Conservation (phyloP, 192 early-diverging fungal genomes). For the Paraglomus occultum region DNA sequence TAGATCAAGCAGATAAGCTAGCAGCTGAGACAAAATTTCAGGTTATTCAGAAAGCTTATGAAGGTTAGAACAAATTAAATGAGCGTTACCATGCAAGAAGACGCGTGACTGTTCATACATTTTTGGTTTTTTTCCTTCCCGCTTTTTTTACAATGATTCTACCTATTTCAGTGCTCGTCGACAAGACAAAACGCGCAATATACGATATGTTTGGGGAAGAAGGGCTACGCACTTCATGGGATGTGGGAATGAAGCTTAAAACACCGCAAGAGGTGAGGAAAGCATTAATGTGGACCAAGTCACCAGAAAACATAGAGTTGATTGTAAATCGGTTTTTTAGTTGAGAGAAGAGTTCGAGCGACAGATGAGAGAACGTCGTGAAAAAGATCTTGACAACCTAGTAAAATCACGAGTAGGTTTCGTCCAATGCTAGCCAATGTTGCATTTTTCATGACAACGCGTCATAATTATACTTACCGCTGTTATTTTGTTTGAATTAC, state of each 20-base stretch:
- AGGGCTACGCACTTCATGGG: constrained; percentile 63
- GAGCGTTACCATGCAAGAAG: background rate
- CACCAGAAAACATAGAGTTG: background rate
- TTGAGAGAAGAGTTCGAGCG: constrained; percentile 67
- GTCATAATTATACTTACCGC: background rate
- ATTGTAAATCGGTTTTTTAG: constrained; percentile 29
- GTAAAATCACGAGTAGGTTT: constrained; percentile 53
- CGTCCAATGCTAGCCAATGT: background rate
- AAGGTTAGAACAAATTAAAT: constrained; percentile 46
- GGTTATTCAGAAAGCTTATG: constrained; percentile 74
- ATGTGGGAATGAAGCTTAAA: constrained; percentile 66
- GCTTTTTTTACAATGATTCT: constrained; percentile 2
- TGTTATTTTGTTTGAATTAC: background rate
- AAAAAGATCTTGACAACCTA: constrained; percentile 64
- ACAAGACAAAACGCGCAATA: constrained; percentile 71
- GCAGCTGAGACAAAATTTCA: constrained; percentile 76
- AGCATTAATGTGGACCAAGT: background rate
- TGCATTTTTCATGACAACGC: background rate
- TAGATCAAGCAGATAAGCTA: constrained; percentile 52
- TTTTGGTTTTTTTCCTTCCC: background rate
- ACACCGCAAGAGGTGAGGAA: constrained; percentile 58
- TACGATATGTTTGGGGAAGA: constrained; percentile 96
- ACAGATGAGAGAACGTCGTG: constrained; percentile 53
- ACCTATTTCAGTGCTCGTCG: constrained; percentile 61
- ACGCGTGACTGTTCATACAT: background rate